Conservation (phyloP, 495 filamentous ascomycete species). For the Penicillium ochrochloron region DNA sequence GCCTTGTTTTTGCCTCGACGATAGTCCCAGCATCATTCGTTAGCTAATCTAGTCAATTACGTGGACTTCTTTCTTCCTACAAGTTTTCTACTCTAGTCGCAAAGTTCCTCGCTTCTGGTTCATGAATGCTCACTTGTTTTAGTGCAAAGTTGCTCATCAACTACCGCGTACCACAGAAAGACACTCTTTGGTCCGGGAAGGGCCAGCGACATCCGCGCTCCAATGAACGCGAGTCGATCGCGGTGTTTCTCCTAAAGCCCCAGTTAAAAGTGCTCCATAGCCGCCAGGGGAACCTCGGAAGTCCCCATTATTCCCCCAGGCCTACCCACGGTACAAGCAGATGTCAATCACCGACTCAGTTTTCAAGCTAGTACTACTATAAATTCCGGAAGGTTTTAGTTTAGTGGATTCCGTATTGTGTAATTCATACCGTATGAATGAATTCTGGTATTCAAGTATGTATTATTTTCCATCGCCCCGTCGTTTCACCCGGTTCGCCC, state of each 20-base stretch:
- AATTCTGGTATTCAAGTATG: background rate
- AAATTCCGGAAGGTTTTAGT: background rate
- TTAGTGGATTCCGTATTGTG: background rate
- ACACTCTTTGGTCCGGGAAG: background rate
- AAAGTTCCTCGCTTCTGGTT: background rate
- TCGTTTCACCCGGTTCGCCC: slow-evolving; percentile 27
- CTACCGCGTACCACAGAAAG: slow-evolving; percentile 6
- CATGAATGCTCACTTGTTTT: background rate
- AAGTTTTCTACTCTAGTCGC: background rate
- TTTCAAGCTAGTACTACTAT: slow-evolving; percentile 7
- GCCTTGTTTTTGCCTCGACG: slow-evolving; percentile 4
- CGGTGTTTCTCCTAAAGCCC: background rate
- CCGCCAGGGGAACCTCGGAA: slow-evolving; percentile 25
- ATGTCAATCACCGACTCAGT: slow-evolving; percentile 16
- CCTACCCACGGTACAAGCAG: slow-evolving; percentile 16
- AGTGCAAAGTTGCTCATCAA: background rate
- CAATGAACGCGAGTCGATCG: slow-evolving; percentile 13
- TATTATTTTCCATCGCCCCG: background rate
- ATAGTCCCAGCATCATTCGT: background rate
- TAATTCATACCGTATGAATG: background rate
- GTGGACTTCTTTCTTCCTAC: background rate
- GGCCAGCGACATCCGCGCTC: slow-evolving; percentile 20
- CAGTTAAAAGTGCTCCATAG: slow-evolving; percentile 11
- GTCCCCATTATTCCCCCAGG: background rate
- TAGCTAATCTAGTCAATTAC: background rate